A percentile compares a stretch with the other conserved stretches of the same genome.
Evolutionary conservation across 108 stramenopile species (phyloP).

Genomic region (Cyclotella baltica): DNA sequence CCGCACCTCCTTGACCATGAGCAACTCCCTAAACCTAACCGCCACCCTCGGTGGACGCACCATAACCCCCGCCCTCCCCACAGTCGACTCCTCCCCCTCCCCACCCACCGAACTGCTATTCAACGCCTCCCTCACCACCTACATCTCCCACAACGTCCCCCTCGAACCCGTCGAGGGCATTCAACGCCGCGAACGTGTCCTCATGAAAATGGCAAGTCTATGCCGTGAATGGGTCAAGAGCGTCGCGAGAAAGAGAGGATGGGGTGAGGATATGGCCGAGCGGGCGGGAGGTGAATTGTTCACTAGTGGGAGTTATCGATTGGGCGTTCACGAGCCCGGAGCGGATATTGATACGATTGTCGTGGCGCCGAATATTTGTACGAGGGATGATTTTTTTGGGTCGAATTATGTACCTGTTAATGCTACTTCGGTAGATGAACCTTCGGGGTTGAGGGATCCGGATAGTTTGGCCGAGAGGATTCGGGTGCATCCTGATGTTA

Average conservation of each 20-base stretch:
- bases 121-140: slow-evolving; percentile 54
- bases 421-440: slow-evolving; percentile 39
- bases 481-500: slow-evolving; percentile 82
- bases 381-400: slow-evolving; percentile 95
- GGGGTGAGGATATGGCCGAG: slow-evolving; percentile 67
- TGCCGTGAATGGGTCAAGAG: slow-evolving; percentile 77
- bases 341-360: slow-evolving; percentile 94
- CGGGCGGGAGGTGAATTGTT: slow-evolving; percentile 86
- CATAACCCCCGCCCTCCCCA: slow-evolving; percentile 77
- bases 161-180: slow-evolving; percentile 81
- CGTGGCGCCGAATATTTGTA: slow-evolving; percentile 89
- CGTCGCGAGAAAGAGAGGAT: slow-evolving; percentile 64
- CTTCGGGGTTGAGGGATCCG: slow-evolving; percentile 59
- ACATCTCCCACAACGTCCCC: slow-evolving; percentile 67
- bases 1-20: slow-evolving; percentile 9
- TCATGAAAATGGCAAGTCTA: slow-evolving; percentile 73
- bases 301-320: slow-evolving; percentile 93
- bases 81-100: slow-evolving; percentile 72
- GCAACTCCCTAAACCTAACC: slow-evolving; percentile 41
- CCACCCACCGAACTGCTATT: slow-evolving; percentile 65
- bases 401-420: slow-evolving; percentile 47
- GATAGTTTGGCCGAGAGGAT: slow-evolving; percentile 88
- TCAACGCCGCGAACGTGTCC: slow-evolving; percentile 78
- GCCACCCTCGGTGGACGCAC: slow-evolving; percentile 79
- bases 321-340: slow-evolving; percentile 96